Conservation (phyloP, 495 filamentous ascomycete species). For the Pyrenula aspistea region DNA sequence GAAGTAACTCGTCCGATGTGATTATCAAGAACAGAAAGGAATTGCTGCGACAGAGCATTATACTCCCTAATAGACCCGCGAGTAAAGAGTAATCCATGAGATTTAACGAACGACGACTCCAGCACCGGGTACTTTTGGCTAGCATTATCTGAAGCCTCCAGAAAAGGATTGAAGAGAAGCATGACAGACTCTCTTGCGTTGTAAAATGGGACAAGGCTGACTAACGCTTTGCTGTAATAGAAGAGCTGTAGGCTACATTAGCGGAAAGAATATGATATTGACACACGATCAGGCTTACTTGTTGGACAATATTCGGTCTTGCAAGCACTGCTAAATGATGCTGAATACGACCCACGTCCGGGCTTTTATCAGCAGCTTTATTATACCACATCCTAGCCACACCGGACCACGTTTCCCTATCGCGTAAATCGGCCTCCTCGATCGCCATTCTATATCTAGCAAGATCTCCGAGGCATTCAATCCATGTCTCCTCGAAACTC, state of each 20-base stretch:
- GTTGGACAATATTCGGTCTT: conserved; percentile 58
- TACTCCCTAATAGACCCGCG: conserved; percentile 35
- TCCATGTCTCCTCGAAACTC: conserved; percentile 74
- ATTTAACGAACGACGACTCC: conserved; percentile 45
- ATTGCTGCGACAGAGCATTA: conserved; percentile 30
- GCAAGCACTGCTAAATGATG: conserved; percentile 79
- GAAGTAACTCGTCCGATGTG: conserved; percentile 46
- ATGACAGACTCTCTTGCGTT: conserved; percentile 57
- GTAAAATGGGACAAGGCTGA: conserved; percentile 37
- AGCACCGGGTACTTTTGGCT: conserved; percentile 21
- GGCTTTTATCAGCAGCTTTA: conserved; percentile 59
- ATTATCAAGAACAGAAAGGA: conserved; percentile 37
- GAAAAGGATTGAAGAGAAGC: conserved; percentile 56
- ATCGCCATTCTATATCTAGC: conserved; percentile 68
- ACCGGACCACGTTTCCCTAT: conserved; percentile 67
- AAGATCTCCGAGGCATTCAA: conserved; percentile 78
- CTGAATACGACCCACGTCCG: conserved; percentile 62
- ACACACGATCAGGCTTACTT: background rate
- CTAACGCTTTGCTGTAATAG: conserved; percentile 49
- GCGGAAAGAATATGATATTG: background rate
- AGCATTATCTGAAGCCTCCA: conserved; percentile 6
- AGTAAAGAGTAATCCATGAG: conserved; percentile 56
- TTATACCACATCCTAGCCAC: conserved; percentile 74
- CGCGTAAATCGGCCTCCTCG: conserved; percentile 56
- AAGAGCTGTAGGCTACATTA: conserved; percentile 37